Base-by-base conservation (phyloP, 2,329 filamentous ascomycete species). In the Chaetomiaceae sp. region DNA sequence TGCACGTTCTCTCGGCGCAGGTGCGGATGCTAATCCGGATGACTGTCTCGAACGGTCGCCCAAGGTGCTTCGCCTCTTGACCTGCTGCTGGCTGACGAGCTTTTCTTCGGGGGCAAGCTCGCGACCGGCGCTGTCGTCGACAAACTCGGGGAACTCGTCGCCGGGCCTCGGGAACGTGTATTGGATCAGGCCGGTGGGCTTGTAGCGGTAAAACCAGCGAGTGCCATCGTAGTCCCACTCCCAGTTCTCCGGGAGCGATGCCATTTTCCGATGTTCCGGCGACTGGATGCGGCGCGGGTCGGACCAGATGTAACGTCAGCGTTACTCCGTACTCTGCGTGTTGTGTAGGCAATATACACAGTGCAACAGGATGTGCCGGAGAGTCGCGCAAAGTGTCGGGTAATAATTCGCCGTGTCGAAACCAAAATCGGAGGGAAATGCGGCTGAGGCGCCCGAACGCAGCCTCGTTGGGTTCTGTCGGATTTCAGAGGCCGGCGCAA, bases 161-260 rank as follows among this genome's bases (percentile, higher is more conserved):
- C 78, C 79, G 5, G 74, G 71, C 38, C 70, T 71, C 5, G 79
- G 79, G 55, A 81, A 82, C 52, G 75, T 74, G 59, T 74, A 82
- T 62, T 82, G 79, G 14, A 74, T 65, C 31, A 74, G 66, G 9
- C 78, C 78, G 8, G 74, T 79, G 20, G 78, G 67, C 55, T 70
- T 75, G 66, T 78, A 81, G 45, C 71, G 72, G 62, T 78, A 82
- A 65, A 81, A 75, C 79, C 79, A 82, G 21, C 79, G 73, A 13
- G 54, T 59, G 47, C 78, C 78, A 56, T 82, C 78, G 58, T 81
- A 81, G 62, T 81, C 79, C 60, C 67, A 72, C 51, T 79, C 76
- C 79, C 79, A 82, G 48, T 75, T 75, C 7, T 71, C 67, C 2
- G 77, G 77, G 27, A 82, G 73, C 43, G 63, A 67, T 4, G 68